Conservation (phyloP, 2,329 filamentous ascomycete genomes). For the Cladophialophora carrionii region DNA sequence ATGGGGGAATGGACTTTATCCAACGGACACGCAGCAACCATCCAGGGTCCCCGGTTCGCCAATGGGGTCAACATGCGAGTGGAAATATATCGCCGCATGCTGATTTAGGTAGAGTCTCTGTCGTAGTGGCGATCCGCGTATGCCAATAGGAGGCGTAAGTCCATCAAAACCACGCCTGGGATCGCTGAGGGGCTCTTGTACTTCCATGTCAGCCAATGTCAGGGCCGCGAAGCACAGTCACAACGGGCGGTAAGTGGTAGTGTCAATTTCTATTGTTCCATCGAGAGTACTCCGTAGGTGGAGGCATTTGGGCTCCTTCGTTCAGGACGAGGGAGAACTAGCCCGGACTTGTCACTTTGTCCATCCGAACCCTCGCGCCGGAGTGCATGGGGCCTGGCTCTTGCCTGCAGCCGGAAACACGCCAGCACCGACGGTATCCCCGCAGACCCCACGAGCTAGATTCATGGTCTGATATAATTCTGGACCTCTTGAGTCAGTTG, state of each 20-base stretch:
- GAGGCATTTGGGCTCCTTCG: neutral
- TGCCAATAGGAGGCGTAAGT: constrained; percentile 15
- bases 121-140: constrained; percentile 1
- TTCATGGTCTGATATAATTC: neutral
- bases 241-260: neutral
- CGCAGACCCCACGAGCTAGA: neutral
- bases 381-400: constrained; percentile 13
- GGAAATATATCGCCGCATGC: constrained; percentile 27
- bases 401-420: constrained; percentile 14
- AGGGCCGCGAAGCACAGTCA: neutral
- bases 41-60: neutral
- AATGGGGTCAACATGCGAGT: neutral
- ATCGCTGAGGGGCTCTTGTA: neutral
- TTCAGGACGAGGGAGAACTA: neutral
- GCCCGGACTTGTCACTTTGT: constrained; percentile 9
- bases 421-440: neutral
- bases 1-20: neutral
- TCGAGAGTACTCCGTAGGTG: neutral
- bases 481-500: neutral
- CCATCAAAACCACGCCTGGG: neutral
- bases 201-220: neutral
- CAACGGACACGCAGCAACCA: neutral
- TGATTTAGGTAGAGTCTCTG: neutral
- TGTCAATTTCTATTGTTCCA: neutral
- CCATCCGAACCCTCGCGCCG: neutral